Base-by-base conservation (phyloP, 2,329 filamentous ascomycete species). In the Sclerotinia minor region DNA sequence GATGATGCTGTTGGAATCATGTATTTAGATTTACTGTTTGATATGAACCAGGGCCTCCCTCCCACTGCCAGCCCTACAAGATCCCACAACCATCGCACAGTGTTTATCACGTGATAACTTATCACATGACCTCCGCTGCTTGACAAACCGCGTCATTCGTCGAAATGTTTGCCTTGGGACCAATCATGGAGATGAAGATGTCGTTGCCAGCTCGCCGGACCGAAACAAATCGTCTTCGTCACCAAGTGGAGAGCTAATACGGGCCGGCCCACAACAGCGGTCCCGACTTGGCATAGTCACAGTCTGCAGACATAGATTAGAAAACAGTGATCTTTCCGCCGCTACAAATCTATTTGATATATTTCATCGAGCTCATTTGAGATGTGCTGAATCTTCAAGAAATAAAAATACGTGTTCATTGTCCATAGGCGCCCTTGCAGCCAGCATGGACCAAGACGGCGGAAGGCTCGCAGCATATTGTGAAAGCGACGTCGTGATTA, bases 251-350 rank as follows among this genome's bases (percentile, higher is more conserved):
- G 59, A 38, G 29, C 21, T 38, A 38, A 50, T 47, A 50, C 45
- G 45, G 59, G 38, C n/a, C n/a, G 45, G 47, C 29, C 45, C 59
- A 63, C 29, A 63, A 8, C 24, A 41, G 45, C n/a, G 59, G 50
- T 63, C 32, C n/a, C 21, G 59, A 50, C 45, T 63, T 38, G 59
- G 59, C 59, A 63, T 26, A 63, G 59, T 63, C 45, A 61, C 19
- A 26, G 59, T 61, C 45, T 38, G 45, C 29, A 63, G 45, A 38
- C 15, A 52, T 26, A 50, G 44, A 61, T 49, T 24, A 13, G 2
- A 21, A 21, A 32, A 61, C 21, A 24, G 44, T 21, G 58, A 61
- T 26, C n/a, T 26, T 63, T 15, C 29, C 4, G 17, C 32, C 4
- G n/a, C 59, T 2, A 41, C 15, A 26, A 9, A 44, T 21, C 19